A percentile compares a stretch with the other conserved stretches of the same genome.
phyloP scores from a whole-genome alignment of 352 stramenopile genomes.

The Phytophthora aleatoria region DNA sequence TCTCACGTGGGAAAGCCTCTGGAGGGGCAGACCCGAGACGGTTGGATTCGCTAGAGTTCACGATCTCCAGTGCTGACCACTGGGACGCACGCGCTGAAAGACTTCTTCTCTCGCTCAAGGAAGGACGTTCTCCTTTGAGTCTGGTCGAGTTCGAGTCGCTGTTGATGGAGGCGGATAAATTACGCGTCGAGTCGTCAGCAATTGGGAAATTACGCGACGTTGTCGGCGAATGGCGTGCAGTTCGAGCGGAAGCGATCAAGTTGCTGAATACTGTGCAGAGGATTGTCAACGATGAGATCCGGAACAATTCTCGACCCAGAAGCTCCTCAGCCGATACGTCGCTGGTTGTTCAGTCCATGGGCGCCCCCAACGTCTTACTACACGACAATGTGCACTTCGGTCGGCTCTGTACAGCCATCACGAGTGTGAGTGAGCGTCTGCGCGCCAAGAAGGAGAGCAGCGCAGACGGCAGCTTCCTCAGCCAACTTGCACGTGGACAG shows the following conservation, averaged over 20 bases:
- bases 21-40: constrained; percentile 33
- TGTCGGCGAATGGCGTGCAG: constrained; percentile 34
- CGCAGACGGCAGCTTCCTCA: constrained; percentile 15
- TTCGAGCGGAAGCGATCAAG: constrained; percentile 11
- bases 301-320: constrained; percentile 1
- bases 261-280: constrained; percentile 30
- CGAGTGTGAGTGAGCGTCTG: constrained; percentile 12
- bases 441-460: constrained; percentile 24
- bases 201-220: constrained; percentile 34
- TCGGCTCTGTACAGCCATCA: constrained; percentile 18
- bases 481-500: constrained; percentile 20
- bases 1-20: constrained; percentile 39
- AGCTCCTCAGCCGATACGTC: constrained; percentile 9
- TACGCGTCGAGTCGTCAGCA: constrained; percentile 29
- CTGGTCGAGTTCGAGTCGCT: constrained; percentile 32
- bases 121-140: not conserved
- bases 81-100: constrained; percentile 36
- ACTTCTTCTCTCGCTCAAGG: constrained; percentile 26
- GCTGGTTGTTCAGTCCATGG: constrained; percentile 23
- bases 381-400: constrained; percentile 31
- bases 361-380: constrained; percentile 24
- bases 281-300: constrained; percentile 33
- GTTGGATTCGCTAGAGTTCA: constrained; percentile 40
- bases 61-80: constrained; percentile 21
- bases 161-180: constrained; percentile 28